Evolutionary conservation across 2,329 filamentous ascomycete species (phyloP).

Genomic region (Ascochyta rabiei): DNA sequence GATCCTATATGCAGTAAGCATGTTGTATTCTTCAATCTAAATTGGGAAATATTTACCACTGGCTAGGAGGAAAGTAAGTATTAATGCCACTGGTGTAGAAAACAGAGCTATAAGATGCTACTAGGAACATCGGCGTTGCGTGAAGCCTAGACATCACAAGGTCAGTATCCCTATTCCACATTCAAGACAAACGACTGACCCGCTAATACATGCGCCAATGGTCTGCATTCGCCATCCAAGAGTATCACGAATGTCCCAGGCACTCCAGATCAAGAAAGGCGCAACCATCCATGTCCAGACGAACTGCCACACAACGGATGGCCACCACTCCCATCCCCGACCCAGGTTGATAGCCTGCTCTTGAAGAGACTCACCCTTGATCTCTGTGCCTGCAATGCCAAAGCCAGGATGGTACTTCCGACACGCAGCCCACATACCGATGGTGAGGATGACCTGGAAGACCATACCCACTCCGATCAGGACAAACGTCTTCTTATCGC

Average conservation of each 20-base stretch:
- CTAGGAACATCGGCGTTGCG: constrained; percentile 29
- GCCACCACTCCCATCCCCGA: constrained; percentile 32
- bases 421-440: constrained; percentile 20
- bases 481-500: constrained; percentile 9
- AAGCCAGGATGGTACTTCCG: constrained; percentile 26
- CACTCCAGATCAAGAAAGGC: constrained; percentile 21
- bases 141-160: constrained; percentile 14
- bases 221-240: constrained; percentile 28
- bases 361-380: constrained; percentile 17
- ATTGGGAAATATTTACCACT: constrained; percentile 17
- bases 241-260: constrained; percentile 23
- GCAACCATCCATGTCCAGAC: constrained; percentile 29
- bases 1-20: constrained; percentile 15
- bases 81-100: constrained; percentile 21
- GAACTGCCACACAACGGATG: constrained; percentile 25
- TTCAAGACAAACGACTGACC: constrained; percentile 5
- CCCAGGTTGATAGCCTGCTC: constrained; percentile 24
- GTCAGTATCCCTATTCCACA: background rate
- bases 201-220: constrained; percentile 23
- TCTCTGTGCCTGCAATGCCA: constrained; percentile 22
- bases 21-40: background rate
- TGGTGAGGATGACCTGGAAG: constrained; percentile 7
- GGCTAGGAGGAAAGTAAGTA: constrained; percentile 22
- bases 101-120: constrained; percentile 21
- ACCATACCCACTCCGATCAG: constrained; percentile 8